Evolutionary conservation across 2,329 filamentous ascomycete species (phyloP), one percentile per base, ranked within the genome.

Genomic region (Fusarium palustre): DNA sequence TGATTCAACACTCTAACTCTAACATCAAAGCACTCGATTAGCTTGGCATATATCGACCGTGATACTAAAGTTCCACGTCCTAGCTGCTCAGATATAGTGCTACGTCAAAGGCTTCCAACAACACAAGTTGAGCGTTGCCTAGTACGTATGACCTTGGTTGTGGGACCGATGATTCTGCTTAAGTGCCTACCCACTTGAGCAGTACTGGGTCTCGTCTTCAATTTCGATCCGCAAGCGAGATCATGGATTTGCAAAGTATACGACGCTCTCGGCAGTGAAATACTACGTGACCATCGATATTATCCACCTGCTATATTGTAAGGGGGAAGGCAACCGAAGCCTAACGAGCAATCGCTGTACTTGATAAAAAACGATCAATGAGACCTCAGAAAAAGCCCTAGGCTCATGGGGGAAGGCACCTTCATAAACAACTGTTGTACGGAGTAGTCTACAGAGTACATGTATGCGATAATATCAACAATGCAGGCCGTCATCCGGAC

Each of bases 181-280:
- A 42, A 28, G 9, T 16, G 18, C 25, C 22, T 43, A 43, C 46
- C 46, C 48, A 39, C 48, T 41, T 20, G 24, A 13, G n/a, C 24
- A 30, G 33, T 52, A 15, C 34, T 36, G 34, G 34, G 24, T 52
- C 48, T 18, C 25, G 47, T 53, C 57, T 60, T 36, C 30, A 39
- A 65, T 65, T 65, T 59, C 16, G 60, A 65, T 65, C 62, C 45
- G 22, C 60, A 65, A 54, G 60, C 62, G 60, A 63, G 60, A 65
- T 65, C 62, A 65, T 33, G 46, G 53, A 46, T 57, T 56, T 65
- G 60, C 59, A 42, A 50, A 42, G 31, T 53, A 42, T 49, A 25
- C 31, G 33, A 57, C 38, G 31, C 30, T 24, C 41, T 33, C 24
- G 43, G 41, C 31, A 52, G 38, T 34, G 28, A 18, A 25, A 64